Conservation (phyloP, 1,139 yeast genomes). For the Blastobotrys indianensis region DNA sequence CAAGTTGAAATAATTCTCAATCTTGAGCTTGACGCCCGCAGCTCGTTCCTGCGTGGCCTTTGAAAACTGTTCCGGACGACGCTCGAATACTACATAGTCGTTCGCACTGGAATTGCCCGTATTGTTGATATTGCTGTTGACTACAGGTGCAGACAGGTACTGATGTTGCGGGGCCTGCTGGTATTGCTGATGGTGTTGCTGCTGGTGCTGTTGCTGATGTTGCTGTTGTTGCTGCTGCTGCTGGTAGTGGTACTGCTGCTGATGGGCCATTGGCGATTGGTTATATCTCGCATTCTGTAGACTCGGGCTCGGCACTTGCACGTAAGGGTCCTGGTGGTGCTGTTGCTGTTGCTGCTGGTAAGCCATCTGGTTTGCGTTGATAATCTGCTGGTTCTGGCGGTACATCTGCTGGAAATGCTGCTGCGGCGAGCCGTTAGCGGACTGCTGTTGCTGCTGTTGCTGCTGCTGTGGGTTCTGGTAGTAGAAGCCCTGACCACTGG, state of each 20-base stretch:
- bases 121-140: conserved; percentile 15
- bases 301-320: conserved; percentile 11
- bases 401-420: conserved; percentile 6
- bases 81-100: conserved; percentile 65
- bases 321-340: conserved; percentile 13
- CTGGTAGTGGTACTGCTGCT: conserved; percentile 9
- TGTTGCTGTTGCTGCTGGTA: not conserved
- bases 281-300: conserved; percentile 12
- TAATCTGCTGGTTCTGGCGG: conserved; percentile 4
- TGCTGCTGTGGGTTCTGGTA: conserved; percentile 14
- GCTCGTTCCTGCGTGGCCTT: conserved; percentile 57
- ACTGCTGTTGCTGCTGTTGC: conserved; percentile 4
- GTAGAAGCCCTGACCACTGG: conserved; percentile 22
- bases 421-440: conserved; percentile 6
- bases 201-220: conserved; percentile 7
- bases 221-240: conserved; percentile 5
- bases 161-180: conserved; percentile 7
- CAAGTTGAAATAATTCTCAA: conserved; percentile 63
- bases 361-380: conserved; percentile 10
- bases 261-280: conserved; percentile 14
- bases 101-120: conserved; percentile 13
- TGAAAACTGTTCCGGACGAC: conserved; percentile 71
- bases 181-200: conserved; percentile 4
- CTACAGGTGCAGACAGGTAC: conserved; percentile 17
- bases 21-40: conserved; percentile 54